Base-by-base conservation (phyloP, 305 asterid species). In the Fraxinus albicans region DNA sequence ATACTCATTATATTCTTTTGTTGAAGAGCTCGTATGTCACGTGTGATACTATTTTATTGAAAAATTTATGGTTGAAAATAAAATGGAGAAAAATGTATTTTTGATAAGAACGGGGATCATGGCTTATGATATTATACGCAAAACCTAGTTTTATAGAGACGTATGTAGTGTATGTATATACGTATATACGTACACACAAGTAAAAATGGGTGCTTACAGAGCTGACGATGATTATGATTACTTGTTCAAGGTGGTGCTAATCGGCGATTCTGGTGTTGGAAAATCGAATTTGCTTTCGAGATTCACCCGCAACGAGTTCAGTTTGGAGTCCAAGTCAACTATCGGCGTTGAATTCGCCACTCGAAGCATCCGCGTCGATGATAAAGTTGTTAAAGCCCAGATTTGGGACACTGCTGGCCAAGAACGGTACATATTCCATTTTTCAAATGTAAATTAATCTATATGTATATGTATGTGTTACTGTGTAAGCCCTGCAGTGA, bases 351-450 rank as follows among this genome's bases (percentile, higher is more conserved):
- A 91, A 84, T 91, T 91, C 80, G 95, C 95, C 74, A 91, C 95
- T 44, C 89, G 95, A 53, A 90, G 90, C 87, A 91, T 91, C 85
- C 93, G 85, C 42, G 93, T 91, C 72, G 91, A 91, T 6, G 95
- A 91, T 63, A 91, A 90, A 73, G 92, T 91, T 60, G 88, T 90
- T 78, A 91, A 91, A 86, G 95, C 95, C 47, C 95, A 91, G 92
- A 91, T 91, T 88, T 90, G 95, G 95, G 95, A 91, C 79, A 91
- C 95, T 65, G 95, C 93, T 50, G 95, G 95, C 55, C 95, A 91
- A 83, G 95, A 91, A 87, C 86, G 95, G 95, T 91, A 86, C 19
- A 75, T 27, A 42, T 47, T 77, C 60, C 53, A 4, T 33, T 47
- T 0, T 12, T 77, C 38, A 76, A 76, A n/a, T 47, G n/a, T 0